Evolutionary conservation across 371 early-diverging fungal genomes (phyloP).

Genomic region (Scutellospora calospora): DNA sequence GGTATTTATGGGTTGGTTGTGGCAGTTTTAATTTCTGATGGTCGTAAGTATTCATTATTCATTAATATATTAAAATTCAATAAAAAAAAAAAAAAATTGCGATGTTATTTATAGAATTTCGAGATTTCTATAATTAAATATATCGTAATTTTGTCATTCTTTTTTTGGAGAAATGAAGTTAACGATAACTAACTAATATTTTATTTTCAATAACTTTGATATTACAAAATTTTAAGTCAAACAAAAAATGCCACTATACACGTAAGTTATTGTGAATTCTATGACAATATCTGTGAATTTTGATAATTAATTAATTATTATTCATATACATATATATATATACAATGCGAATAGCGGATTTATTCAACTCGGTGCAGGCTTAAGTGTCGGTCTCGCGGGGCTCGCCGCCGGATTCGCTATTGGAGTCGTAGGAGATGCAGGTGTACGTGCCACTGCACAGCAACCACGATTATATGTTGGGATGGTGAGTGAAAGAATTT

Average conservation of each 20-base stretch:
- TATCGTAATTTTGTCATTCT: neutral
- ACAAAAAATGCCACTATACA: constrained; percentile 68
- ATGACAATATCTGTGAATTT: neutral
- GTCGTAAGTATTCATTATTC: constrained; percentile 60
- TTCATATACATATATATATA: neutral
- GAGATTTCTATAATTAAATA: neutral
- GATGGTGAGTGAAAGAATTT: constrained; percentile 57
- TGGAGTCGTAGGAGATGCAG: constrained; percentile 91
- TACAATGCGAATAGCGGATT: constrained; percentile 71
- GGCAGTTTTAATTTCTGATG: constrained; percentile 81
- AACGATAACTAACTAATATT: too few species aligned
- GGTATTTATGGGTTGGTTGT: constrained; percentile 92
- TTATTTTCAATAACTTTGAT: too few species aligned
- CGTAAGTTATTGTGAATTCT: constrained; percentile 41
- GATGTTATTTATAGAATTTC: neutral
- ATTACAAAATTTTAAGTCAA: constrained; percentile 46
- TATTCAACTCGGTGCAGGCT: constrained; percentile 86
- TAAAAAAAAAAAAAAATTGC: too few species aligned
- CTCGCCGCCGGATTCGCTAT: constrained; percentile 93
- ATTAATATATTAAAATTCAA: neutral
- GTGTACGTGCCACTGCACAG: constrained; percentile 85
- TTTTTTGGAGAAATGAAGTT: too few species aligned
- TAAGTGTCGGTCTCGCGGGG: constrained; percentile 87
- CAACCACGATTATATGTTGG: constrained; percentile 84
- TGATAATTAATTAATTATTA: neutral